Evolutionary conservation across 2,329 filamentous ascomycete species (phyloP).

Genomic region (Cladophialophora yegresii): DNA sequence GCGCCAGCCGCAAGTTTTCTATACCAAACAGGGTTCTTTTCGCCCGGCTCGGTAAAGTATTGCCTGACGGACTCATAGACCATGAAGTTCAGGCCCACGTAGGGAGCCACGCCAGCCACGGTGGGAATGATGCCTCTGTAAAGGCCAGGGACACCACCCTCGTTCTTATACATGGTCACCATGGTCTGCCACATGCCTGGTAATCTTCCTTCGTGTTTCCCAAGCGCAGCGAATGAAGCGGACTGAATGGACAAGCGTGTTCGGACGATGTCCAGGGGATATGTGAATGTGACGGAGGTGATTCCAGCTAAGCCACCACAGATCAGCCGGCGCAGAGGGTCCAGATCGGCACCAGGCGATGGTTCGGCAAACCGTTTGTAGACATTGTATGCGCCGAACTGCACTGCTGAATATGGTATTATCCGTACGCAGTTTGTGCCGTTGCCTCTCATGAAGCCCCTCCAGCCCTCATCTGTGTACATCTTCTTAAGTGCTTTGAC

Average conservation of each 20-base stretch:
- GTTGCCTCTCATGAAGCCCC: slow-evolving; percentile 95
- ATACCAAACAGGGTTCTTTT: slow-evolving; percentile 74
- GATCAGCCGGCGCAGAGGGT: slow-evolving; percentile 72
- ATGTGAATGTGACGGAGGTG: slow-evolving; percentile 92
- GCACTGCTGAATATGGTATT: slow-evolving; percentile 95
- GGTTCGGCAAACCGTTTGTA: slow-evolving; percentile 88
- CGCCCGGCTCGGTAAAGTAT: slow-evolving; percentile 82
- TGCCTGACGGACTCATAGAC: slow-evolving; percentile 87
- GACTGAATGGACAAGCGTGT: slow-evolving; percentile 95
- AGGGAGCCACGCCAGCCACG: slow-evolving; percentile 91
- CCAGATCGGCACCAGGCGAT: slow-evolving; percentile 71
- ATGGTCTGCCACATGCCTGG: slow-evolving; percentile 93
- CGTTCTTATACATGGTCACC: slow-evolving; percentile 80
- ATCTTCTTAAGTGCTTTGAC: slow-evolving; percentile 88
- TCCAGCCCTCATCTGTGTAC: slow-evolving; percentile 96
- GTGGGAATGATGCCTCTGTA: slow-evolving; percentile 94
- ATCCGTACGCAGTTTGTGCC: slow-evolving; percentile 98
- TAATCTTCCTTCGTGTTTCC: slow-evolving; percentile 64
- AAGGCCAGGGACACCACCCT: slow-evolving; percentile 81
- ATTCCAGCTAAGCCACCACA: slow-evolving; percentile 92
- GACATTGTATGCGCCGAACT: slow-evolving; percentile 97
- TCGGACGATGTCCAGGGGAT: slow-evolving; percentile 95
- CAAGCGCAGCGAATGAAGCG: slow-evolving; percentile 84
- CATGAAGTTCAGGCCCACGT: slow-evolving; percentile 98
- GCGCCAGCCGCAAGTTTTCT: slow-evolving; percentile 88